Evolutionary conservation across 2,329 filamentous ascomycete species (phyloP).

Genomic region (Parasarocladium wereldwijsianum): DNA sequence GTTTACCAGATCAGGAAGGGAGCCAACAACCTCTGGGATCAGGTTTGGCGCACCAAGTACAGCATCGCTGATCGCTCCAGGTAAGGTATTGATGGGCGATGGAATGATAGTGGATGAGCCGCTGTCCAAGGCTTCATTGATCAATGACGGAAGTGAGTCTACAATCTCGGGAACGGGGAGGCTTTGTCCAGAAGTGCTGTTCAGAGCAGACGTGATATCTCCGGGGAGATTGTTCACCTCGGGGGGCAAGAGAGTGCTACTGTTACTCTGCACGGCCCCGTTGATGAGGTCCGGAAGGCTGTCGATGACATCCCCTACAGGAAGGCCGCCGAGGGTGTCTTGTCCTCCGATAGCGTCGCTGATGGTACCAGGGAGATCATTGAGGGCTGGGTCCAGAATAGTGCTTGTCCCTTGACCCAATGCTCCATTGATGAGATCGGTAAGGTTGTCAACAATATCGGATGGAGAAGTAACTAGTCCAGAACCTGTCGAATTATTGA

Average conservation of each 20-base stretch:
- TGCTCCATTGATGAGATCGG: constrained; percentile 1
- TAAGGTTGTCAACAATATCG: not conserved
- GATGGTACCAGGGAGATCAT: constrained; percentile 1
- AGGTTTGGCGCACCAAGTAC: constrained; percentile 1
- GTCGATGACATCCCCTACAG: constrained; percentile 1
- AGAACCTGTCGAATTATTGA: not conserved
- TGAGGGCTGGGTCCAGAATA: constrained; percentile 1
- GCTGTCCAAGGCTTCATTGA: constrained; percentile 1
- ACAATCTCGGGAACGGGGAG: constrained; percentile 2
- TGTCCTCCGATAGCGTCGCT: not conserved
- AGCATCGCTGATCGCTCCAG: constrained; percentile 1
- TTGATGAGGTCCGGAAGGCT: constrained; percentile 1
- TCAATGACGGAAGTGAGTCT: not conserved
- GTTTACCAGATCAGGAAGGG: constrained; percentile 1
- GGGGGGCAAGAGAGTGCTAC: not conserved
- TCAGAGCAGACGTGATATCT: not conserved
- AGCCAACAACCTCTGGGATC: constrained; percentile 1
- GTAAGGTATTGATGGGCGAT: constrained; percentile 2
- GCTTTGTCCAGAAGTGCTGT: not conserved
- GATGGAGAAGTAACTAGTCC: not conserved
- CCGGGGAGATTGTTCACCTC: constrained; percentile 1
- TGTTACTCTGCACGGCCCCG: constrained; percentile 1
- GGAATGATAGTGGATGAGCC: constrained; percentile 1
- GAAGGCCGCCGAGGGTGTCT: not conserved
- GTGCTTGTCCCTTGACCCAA: not conserved